phyloP scores from a whole-genome alignment of 495 filamentous ascomycete genomes.

The Penicillium ochrochloron region DNA sequence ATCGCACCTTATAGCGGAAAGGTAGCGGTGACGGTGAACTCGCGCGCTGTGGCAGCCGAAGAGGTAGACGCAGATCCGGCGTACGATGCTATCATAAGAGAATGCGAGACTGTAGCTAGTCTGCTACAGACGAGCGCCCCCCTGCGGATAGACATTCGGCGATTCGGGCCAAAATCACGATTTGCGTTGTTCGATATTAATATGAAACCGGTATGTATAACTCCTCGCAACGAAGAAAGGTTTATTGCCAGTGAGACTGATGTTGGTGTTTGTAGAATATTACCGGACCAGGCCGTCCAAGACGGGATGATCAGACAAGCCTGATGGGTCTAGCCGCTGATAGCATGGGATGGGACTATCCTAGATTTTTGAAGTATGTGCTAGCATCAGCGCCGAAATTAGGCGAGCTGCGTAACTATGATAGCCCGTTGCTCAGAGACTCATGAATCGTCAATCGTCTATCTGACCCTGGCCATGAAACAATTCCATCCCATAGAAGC shows the following conservation, averaged over 20 bases:
- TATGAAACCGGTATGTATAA: slow-evolving; percentile 43
- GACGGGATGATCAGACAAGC: slow-evolving; percentile 34
- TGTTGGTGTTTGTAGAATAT: slow-evolving; percentile 27
- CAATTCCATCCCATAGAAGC: neutral
- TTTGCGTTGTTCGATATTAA: slow-evolving; percentile 48
- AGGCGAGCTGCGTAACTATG: slow-evolving; percentile 18
- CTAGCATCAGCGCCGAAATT: slow-evolving; percentile 18
- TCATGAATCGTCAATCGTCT: neutral
- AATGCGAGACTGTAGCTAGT: slow-evolving; percentile 38
- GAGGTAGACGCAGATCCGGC: slow-evolving; percentile 23
- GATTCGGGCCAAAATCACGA: slow-evolving; percentile 26
- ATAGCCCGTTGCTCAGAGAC: slow-evolving; percentile 8
- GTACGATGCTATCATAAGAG: slow-evolving; percentile 25
- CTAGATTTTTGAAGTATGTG: slow-evolving; percentile 22
- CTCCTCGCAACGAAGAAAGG: neutral
- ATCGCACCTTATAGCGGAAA: slow-evolving; percentile 41
- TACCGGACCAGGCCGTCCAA: slow-evolving; percentile 34
- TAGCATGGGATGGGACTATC: slow-evolving; percentile 27
- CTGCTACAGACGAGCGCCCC: slow-evolving; percentile 32
- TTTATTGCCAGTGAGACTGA: neutral
- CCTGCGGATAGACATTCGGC: slow-evolving; percentile 43
- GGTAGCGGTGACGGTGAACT: slow-evolving; percentile 40
- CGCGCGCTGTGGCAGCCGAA: slow-evolving; percentile 24
- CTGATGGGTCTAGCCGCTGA: slow-evolving; percentile 30
- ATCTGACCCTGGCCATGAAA: neutral